phyloP scores from a whole-genome alignment of 2,329 filamentous ascomycete genomes.

The Phialocephala subalpina region DNA sequence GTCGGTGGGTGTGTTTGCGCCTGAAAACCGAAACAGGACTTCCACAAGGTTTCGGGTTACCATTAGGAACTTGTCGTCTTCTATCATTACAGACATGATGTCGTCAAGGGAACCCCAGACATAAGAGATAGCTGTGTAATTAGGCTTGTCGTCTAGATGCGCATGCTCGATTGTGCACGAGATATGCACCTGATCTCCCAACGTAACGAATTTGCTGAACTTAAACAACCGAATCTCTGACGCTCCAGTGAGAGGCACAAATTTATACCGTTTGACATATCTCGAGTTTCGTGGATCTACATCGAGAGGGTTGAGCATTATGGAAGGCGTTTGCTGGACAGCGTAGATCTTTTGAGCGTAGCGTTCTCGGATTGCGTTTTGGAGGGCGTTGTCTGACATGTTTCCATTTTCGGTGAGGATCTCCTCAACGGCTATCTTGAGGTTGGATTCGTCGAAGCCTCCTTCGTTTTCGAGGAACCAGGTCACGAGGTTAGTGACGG shows the following conservation, averaged over 20 bases:
- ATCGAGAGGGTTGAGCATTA: not conserved
- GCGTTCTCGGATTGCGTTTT: slow-evolving; percentile 1
- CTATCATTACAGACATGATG: not conserved
- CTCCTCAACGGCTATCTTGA: slow-evolving; percentile 1
- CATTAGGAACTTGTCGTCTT: slow-evolving; percentile 9
- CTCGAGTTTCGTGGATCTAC: not conserved
- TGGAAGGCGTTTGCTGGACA: not conserved
- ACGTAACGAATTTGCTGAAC: not conserved
- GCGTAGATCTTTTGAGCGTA: slow-evolving; percentile 12
- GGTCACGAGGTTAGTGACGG: not conserved
- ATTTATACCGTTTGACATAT: not conserved
- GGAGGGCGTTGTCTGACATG: slow-evolving; percentile 8
- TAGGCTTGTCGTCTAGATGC: not conserved
- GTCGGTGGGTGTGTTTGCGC: slow-evolving; percentile 8
- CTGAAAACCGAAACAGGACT: slow-evolving; percentile 13
- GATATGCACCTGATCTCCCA: not conserved
- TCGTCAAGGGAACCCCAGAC: slow-evolving; percentile 11
- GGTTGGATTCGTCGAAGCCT: not conserved
- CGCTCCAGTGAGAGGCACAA: not conserved
- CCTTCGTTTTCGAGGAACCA: not conserved
- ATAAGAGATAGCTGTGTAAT: slow-evolving; percentile 15
- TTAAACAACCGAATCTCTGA: slow-evolving; percentile 10
- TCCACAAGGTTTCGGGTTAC: slow-evolving; percentile 10
- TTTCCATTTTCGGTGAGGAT: slow-evolving; percentile 7
- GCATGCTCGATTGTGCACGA: slow-evolving; percentile 10